Evolutionary conservation across 2,329 filamentous ascomycete species (phyloP), one percentile per base, ranked within the genome.

Genomic region (Scedosporium aurantiacum): DNA sequence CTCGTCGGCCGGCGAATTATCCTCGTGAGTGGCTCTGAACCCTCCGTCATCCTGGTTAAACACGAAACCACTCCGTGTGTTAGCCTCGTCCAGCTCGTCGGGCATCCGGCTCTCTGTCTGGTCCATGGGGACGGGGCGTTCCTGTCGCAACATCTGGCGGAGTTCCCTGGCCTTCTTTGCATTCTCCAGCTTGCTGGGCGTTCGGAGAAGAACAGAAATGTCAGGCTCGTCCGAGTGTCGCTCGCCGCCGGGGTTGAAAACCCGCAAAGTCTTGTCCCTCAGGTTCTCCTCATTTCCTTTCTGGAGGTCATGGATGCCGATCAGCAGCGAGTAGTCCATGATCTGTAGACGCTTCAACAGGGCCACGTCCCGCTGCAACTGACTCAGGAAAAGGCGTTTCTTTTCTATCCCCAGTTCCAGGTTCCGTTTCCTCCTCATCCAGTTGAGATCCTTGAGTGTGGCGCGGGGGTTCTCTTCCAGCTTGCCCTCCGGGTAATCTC

Each of bases 321-420:
- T 86, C 43, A 99, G 81, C 64, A 99, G 83, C 8, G 93, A 97
- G 74, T 99, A 99, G 73, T 99, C 94, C 94, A 99, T 99, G 68
- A 99, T 97, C 68, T 96, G 88, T 52, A 97, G 79, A 67, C 82
- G 85, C 74, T 97, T 91, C 63, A 99, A 77, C 37, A 99, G 79
- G 60, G 85, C 84, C 7, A 99, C 94, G 72, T 99, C 94, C 63
- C 83, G 84, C 67, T 91, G 84, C 70, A 99, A 84, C 74, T 99
- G 94, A 68, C 91, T 86, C 56, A 97, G 80, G 71, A 99, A 99
- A 21, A 91, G 77, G 57, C 86, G 81, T 75, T 93, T 95, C 78
- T 97, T 97, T 65, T 87, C 82, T 5, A 94, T 86, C 10, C 94
- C 94, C 66, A 97, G 85, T 70, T 97, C 91, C 40, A 99, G 78